Percentiles rank a stretch among this genome's conserved stretches.
Conservation (phyloP, 192 early-diverging fungal species). For the Linnemannia exigua region DNA sequence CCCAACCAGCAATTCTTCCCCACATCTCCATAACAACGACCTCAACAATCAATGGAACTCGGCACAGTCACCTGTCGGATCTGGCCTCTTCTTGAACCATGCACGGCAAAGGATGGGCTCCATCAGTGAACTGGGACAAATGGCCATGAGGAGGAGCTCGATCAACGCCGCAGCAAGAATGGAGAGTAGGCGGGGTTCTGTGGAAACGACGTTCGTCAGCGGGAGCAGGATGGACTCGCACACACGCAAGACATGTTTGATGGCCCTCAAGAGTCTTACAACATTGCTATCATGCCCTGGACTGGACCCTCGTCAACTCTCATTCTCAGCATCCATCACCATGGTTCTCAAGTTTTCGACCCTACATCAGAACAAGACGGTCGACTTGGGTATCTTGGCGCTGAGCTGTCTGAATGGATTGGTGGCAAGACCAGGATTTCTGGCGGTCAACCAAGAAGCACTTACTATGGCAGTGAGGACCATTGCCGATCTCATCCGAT, state of each 20-base stretch:
- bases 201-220: constrained; percentile 47
- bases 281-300: constrained; percentile 39
- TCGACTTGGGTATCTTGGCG: constrained; percentile 47
- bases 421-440: constrained; percentile 48
- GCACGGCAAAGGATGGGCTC: constrained; percentile 50
- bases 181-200: constrained; percentile 34
- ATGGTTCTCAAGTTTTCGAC: constrained; percentile 47
- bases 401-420: constrained; percentile 48
- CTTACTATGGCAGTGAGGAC: constrained; percentile 43
- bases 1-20: neutral
- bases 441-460: constrained; percentile 45
- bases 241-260: constrained; percentile 45
- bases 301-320: constrained; percentile 34
- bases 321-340: constrained; percentile 31
- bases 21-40: constrained; percentile 8
- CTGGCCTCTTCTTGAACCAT: constrained; percentile 26
- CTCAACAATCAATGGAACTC: constrained; percentile 6
- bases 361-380: constrained; percentile 50
- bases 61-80: constrained; percentile 20
- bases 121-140: constrained; percentile 48
- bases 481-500: constrained; percentile 47
- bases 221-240: constrained; percentile 50
- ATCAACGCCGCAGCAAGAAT: constrained; percentile 39
- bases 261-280: constrained; percentile 41
- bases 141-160: constrained; percentile 47